phyloP scores from a whole-genome alignment of 192 early-diverging fungal genomes.

The Backusella tuberculispora region DNA sequence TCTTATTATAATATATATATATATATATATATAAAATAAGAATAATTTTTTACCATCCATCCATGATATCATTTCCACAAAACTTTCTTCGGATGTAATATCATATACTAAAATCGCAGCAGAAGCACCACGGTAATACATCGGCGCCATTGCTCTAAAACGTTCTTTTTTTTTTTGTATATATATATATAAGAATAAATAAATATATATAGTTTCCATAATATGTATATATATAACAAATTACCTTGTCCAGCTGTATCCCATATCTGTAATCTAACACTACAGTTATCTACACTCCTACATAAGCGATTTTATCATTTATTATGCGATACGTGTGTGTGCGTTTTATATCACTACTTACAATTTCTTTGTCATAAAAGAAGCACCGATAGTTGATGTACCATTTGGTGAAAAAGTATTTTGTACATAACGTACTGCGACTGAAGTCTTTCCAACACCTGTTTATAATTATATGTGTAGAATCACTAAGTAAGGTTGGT shows the following conservation, averaged over 20 bases:
- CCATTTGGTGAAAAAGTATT: constrained; percentile 72
- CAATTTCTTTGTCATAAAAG: constrained; percentile 73
- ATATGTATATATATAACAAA: no score
- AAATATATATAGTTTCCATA: not conserved
- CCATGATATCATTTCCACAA: constrained; percentile 67
- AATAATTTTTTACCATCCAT: constrained; percentile 43
- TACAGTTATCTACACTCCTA: constrained; percentile 67
- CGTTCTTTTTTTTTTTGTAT: constrained; percentile 43
- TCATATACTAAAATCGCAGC: constrained; percentile 74
- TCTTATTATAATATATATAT: not conserved
- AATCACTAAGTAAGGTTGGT: constrained; percentile 25
- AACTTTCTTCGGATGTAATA: constrained; percentile 69
- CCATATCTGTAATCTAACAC: constrained; percentile 79
- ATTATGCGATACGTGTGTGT: not conserved
- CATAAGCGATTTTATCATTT: constrained; percentile 2
- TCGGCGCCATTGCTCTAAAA: constrained; percentile 73
- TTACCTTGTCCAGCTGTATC: constrained; percentile 84
- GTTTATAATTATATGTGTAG: constrained; percentile 30
- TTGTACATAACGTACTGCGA: constrained; percentile 72
- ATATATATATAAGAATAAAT: not conserved
- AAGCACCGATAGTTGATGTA: constrained; percentile 73
- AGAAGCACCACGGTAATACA: constrained; percentile 74
- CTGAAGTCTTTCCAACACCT: constrained; percentile 78
- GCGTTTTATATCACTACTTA: constrained; percentile 32
- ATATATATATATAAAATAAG: not conserved